Conservation (phyloP, 768 basidiomycete genomes). For the Coprinopsis cinerea region DNA sequence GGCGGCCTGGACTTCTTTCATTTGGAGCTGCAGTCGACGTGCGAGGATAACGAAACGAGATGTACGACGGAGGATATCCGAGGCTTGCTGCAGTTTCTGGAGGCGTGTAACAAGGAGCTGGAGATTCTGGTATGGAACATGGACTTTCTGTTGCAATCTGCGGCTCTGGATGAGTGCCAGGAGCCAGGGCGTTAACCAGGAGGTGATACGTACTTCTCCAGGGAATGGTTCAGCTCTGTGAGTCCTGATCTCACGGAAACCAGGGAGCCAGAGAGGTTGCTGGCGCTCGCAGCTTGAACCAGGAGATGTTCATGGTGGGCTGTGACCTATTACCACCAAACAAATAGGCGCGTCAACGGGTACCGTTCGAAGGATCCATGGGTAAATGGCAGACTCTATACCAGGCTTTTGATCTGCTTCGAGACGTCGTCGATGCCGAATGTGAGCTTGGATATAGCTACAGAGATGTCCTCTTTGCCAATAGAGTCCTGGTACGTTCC, state of each 20-base stretch:
- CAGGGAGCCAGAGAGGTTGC: slow-evolving; percentile 65
- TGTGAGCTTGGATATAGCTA: slow-evolving; percentile 83
- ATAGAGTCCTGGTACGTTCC: slow-evolving; percentile 41
- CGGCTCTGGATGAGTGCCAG: slow-evolving; percentile 16
- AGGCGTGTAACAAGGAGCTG: slow-evolving; percentile 66
- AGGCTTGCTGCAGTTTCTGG: slow-evolving; percentile 74
- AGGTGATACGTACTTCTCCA: slow-evolving; percentile 62
- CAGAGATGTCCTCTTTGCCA: slow-evolving; percentile 81
- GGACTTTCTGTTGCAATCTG: slow-evolving; percentile 83
- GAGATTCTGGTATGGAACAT: slow-evolving; percentile 74
- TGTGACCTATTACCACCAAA: slow-evolving; percentile 54
- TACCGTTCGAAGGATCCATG: slow-evolving; percentile 20
- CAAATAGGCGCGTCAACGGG: not conserved
- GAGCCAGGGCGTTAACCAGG: slow-evolving; percentile 7
- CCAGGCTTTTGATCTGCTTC: slow-evolving; percentile 82
- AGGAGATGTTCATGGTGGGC: slow-evolving; percentile 77
- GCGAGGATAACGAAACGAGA: slow-evolving; percentile 82
- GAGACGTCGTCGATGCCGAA: slow-evolving; percentile 88
- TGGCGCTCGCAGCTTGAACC: slow-evolving; percentile 74
- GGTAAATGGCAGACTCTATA: slow-evolving; percentile 30
- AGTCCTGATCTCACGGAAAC: slow-evolving; percentile 63
- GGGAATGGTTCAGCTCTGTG: slow-evolving; percentile 64
- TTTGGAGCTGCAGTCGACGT: slow-evolving; percentile 78
- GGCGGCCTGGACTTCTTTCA: slow-evolving; percentile 55
- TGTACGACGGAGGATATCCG: slow-evolving; percentile 78